phyloP scores from a whole-genome alignment of 768 basidiomycete genomes.

The Hortiboletus campestris region DNA sequence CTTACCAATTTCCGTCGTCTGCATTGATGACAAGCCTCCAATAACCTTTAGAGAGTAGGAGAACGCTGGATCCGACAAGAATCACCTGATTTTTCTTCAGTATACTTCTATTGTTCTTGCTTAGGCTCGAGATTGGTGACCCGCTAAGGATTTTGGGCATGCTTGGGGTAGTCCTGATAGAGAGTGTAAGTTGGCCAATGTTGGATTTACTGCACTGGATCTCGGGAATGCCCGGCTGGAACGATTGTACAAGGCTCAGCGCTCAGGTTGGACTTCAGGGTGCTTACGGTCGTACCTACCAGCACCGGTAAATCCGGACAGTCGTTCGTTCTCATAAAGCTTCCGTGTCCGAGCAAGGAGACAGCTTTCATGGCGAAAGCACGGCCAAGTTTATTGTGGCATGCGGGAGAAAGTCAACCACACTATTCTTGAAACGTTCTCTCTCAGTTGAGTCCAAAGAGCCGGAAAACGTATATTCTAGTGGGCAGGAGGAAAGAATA shows the following conservation, averaged over 20 bases:
- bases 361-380: not conserved
- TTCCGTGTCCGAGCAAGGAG: not conserved
- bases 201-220: not conserved
- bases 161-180: not conserved
- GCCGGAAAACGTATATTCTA: constrained; percentile 39
- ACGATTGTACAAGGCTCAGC: too few species aligned
- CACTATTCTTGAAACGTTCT: not conserved
- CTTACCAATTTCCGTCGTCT: constrained; percentile 71
- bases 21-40: constrained; percentile 53
- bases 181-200: not conserved
- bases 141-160: constrained; percentile 40
- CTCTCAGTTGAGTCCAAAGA: constrained; percentile 16
- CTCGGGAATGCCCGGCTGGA: not conserved
- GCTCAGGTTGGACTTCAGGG: too few species aligned
- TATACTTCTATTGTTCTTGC: not conserved
- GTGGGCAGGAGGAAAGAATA: constrained; percentile 20
- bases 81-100: constrained; percentile 29
- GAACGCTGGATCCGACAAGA: not conserved
- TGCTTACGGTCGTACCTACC: too few species aligned
- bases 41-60: not conserved
- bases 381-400: not conserved
- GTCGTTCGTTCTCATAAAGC: not conserved
- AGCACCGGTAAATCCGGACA: not conserved
- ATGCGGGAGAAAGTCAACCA: not conserved
- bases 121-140: constrained; percentile 1